Evolutionary conservation across 2,329 filamentous ascomycete species (phyloP).

Genomic region (Chrysoporthe cubensis): DNA sequence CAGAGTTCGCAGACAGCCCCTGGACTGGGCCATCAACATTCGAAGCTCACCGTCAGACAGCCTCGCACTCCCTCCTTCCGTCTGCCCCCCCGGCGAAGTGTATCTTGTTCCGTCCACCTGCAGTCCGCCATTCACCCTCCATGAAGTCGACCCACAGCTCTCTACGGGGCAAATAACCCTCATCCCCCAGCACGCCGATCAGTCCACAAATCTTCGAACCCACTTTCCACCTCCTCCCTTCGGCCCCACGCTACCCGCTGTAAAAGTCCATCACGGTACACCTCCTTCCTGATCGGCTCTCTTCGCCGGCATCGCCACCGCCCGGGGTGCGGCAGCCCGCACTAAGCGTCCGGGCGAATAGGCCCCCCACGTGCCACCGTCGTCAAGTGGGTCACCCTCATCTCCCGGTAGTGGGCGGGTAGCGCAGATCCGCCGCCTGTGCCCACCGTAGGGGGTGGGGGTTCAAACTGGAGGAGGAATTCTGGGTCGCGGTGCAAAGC

Average conservation of each 20-base stretch:
- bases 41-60: neutral
- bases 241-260: neutral
- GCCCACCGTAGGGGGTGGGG: neutral
- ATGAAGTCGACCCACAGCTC: neutral
- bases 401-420: neutral
- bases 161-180: neutral
- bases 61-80: neutral
- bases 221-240: neutral
- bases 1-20: neutral
- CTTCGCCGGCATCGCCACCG: neutral
- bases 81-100: no score
- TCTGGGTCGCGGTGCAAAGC: neutral
- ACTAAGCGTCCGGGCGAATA: neutral
- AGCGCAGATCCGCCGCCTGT: neutral
- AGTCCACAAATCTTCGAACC: neutral
- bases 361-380: neutral
- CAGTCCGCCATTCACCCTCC: neutral
- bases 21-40: neutral
- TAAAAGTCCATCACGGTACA: no score
- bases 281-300: neutral
- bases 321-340: neutral
- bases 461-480: neutral
- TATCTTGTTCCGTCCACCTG: neutral
- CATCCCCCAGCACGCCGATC: neutral
- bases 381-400: neutral